Percentiles rank a stretch among this genome's conserved stretches.
Evolutionary conservation across 2,329 filamentous ascomycete genomes (phyloP).

Genomic region (Cordyceps sp.): DNA sequence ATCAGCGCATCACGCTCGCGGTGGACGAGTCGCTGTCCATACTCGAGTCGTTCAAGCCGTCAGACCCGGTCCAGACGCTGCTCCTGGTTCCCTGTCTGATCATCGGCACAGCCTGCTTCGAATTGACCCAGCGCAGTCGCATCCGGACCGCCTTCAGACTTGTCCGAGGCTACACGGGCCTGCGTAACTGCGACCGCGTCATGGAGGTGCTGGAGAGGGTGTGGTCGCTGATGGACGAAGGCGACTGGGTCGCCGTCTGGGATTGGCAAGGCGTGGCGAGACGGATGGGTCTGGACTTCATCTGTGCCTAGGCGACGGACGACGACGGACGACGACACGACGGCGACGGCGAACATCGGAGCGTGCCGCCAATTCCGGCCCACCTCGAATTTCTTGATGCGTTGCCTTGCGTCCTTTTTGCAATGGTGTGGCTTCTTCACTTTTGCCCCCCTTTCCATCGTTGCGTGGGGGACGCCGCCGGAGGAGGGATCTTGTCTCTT

Average conservation of each 20-base stretch:
- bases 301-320: conserved; percentile 25
- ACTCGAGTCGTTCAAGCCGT: conserved; percentile 36
- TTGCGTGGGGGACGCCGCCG: too few species aligned
- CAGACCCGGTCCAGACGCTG: conserved; percentile 41
- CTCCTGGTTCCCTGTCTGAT: conserved; percentile 43
- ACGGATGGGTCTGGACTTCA: conserved; percentile 36
- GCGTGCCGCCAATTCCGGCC: too few species aligned
- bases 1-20: conserved; percentile 32
- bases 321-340: too few species aligned
- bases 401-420: too few species aligned
- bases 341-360: neutral
- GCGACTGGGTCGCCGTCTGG: conserved; percentile 42
- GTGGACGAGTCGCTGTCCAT: conserved; percentile 40
- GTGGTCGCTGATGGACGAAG: conserved; percentile 41
- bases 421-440: too few species aligned
- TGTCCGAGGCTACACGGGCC: conserved; percentile 40
- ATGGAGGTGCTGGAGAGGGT: conserved; percentile 37
- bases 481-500: too few species aligned
- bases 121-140: conserved; percentile 31
- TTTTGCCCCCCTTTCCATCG: too few species aligned
- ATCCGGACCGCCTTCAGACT: conserved; percentile 30
- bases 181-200: conserved; percentile 39
- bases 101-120: conserved; percentile 43
- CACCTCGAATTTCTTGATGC: too few species aligned
- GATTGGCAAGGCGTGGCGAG: conserved; percentile 45